Base-by-base conservation (phyloP, 441 rosid genomes). In the Gossypium lobatum region DNA sequence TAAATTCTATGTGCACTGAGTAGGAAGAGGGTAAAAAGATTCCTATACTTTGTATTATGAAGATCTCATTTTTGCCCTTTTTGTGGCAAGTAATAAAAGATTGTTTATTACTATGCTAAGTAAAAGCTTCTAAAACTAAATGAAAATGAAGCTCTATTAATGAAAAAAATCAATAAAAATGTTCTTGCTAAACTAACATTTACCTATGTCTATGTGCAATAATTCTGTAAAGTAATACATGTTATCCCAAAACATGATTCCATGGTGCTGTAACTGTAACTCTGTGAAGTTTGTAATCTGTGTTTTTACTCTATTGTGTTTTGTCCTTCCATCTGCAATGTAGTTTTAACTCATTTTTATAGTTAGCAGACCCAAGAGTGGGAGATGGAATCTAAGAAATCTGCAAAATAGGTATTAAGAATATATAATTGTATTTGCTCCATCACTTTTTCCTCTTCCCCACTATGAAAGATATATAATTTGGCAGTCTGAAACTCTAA, bases 401-500 rank as follows among this genome's bases (percentile, higher is more conserved):
- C 72, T 61, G 37, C 80, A 69, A 73, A 74, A 64, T 83, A 62
- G 55, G 53, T 78, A 75, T 72, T 77, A 72, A 80, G 53, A 75
- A 73, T 80, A 76, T 80, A 76, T 79, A 72, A 64, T 60, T 73
- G 76, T 79, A 53, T 77, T 81, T 77, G 80, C 80, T 75, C 71
- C 66, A 64, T 79, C 73, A 79, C 75, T 75, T 7, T 13, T 31
- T 37, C 6, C 74, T 37, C 55, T 28, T 26, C 48, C 3, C 26
- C 37, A 9, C 52, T 64, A n/a, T 48, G n/a, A n/a, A 66, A 70
- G 46, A 76, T 18, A 37, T 76, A 42, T 39, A 52, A 34, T 4
- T 1, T 2, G 2, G 37, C n/a, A 53, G 64, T 54, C 21, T 21
- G 28, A 54, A 54, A 37, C 53, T 54, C 9, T 21, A 18, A 57